Percentiles rank a stretch among this genome's conserved stretches.
Evolutionary conservation across 202 grass and related monocot species (phyloP).

Genomic region (Musa balbisiana): DNA sequence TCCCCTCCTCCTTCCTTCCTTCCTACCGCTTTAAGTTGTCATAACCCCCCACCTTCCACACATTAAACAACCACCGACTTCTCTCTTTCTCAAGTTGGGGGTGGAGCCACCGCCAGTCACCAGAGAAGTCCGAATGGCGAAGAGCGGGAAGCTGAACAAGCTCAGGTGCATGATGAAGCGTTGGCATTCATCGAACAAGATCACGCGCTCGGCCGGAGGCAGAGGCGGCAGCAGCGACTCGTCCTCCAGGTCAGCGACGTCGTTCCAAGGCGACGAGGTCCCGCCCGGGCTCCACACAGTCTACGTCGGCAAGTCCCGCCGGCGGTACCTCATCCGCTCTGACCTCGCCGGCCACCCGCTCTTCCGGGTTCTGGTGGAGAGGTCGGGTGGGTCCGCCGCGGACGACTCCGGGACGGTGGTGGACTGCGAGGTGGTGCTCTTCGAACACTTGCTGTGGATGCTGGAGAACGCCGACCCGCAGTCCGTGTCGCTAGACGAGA

Average conservation of each 20-base stretch:
- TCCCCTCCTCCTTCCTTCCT: no score
- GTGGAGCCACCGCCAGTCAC: no score
- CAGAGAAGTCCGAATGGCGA: neutral
- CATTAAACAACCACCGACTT: neutral
- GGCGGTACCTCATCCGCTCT: conserved; percentile 4
- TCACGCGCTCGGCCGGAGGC: neutral
- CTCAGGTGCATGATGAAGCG: conserved; percentile 9
- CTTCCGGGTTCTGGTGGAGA: conserved; percentile 9
- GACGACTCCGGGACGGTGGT: neutral
- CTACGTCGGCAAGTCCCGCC: conserved; percentile 19
- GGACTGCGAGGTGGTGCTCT: conserved; percentile 6
- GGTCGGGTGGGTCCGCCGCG: neutral
- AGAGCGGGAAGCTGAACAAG: conserved; percentile 8
- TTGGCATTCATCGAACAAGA: neutral
- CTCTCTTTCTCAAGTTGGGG: neutral
- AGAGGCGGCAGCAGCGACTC: neutral
- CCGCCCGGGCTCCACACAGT: conserved; percentile 8
- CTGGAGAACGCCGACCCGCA: conserved; percentile 9
- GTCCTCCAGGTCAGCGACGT: neutral
- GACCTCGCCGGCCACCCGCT: conserved; percentile 8
- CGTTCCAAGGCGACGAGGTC: conserved; percentile 13
- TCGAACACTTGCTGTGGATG: conserved; percentile 8
- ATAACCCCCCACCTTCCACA: neutral
- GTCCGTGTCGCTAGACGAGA: conserved; percentile 4
- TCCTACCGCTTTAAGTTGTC: neutral